phyloP scores from a whole-genome alignment of 108 stramenopile genomes.

The Licmophora abbreviata region DNA sequence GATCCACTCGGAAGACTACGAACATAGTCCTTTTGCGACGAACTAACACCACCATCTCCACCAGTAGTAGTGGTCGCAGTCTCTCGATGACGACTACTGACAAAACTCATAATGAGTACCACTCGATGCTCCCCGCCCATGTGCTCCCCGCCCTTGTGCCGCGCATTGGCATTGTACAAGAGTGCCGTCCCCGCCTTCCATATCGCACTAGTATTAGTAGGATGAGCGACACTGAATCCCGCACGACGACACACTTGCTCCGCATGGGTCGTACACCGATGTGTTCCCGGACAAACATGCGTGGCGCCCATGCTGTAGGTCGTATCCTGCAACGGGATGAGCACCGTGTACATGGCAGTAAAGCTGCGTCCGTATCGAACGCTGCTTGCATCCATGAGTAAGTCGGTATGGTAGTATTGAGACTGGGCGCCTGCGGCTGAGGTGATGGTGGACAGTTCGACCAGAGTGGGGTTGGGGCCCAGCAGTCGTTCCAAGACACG shows the following conservation, averaged over 20 bases:
- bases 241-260: constrained; percentile 18
- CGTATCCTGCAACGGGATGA: constrained; percentile 43
- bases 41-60: too few species aligned
- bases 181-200: constrained; percentile 20
- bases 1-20: background rate
- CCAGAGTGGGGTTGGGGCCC: constrained; percentile 38
- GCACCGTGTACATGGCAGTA: constrained; percentile 39
- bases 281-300: constrained; percentile 51
- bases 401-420: constrained; percentile 49
- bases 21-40: background rate
- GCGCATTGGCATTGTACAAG: constrained; percentile 11
- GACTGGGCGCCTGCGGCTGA: constrained; percentile 18
- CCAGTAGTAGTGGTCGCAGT: constrained; percentile 40
- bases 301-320: constrained; percentile 50
- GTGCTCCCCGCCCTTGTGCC: constrained; percentile 42
- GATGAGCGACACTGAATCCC: constrained; percentile 12
- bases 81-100: constrained; percentile 27
- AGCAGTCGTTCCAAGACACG: constrained; percentile 22
- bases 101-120: too few species aligned
- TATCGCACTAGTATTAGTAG: too few species aligned
- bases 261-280: constrained; percentile 29
- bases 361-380: constrained; percentile 42
- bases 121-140: constrained; percentile 30
- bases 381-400: constrained; percentile 37
- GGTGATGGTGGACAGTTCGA: constrained; percentile 55